Evolutionary conservation across 257 asterid species (phyloP).

Genomic region (Ballota nigra): DNA sequence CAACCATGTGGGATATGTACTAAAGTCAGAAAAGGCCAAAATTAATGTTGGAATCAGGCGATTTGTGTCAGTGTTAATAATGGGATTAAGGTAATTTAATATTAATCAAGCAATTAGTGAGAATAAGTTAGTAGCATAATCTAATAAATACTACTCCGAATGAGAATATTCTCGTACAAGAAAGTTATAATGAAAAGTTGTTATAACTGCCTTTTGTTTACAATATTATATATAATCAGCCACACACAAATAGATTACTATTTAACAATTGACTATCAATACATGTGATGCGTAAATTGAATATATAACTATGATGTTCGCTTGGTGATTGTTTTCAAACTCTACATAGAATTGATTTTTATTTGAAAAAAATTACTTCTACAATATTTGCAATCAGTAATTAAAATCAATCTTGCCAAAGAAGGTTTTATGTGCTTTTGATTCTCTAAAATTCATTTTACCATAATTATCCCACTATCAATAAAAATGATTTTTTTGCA

Average conservation of each 20-base stretch:
- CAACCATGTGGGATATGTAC: constrained; percentile 19
- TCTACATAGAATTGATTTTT: too few species aligned
- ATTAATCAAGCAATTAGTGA: not conserved
- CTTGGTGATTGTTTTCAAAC: too few species aligned
- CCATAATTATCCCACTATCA: too few species aligned
- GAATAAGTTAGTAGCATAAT: not conserved
- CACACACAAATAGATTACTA: not conserved
- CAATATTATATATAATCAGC: not conserved
- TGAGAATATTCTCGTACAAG: constrained; percentile 18
- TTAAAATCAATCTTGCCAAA: too few species aligned
- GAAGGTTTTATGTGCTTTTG: too few species aligned
- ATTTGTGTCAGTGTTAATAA: constrained; percentile 22
- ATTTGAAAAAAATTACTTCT: too few species aligned
- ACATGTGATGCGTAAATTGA: not conserved
- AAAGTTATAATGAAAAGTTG: constrained; percentile 3
- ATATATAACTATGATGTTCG: too few species aligned
- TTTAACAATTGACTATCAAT: not conserved
- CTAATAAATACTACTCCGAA: not conserved
- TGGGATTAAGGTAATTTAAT: constrained; percentile 2
- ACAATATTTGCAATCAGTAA: too few species aligned
- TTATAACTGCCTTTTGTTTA: constrained; percentile 6
- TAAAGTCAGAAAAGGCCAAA: constrained; percentile 20
- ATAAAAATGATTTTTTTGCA: too few species aligned
- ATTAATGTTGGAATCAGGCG: constrained; percentile 24
- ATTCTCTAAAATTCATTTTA: too few species aligned